These are phyloP conservation scores for Dittrichia graveolens DNA, from an alignment of 129 eudicot genomes.

Conservation along the genomic window DNA sequence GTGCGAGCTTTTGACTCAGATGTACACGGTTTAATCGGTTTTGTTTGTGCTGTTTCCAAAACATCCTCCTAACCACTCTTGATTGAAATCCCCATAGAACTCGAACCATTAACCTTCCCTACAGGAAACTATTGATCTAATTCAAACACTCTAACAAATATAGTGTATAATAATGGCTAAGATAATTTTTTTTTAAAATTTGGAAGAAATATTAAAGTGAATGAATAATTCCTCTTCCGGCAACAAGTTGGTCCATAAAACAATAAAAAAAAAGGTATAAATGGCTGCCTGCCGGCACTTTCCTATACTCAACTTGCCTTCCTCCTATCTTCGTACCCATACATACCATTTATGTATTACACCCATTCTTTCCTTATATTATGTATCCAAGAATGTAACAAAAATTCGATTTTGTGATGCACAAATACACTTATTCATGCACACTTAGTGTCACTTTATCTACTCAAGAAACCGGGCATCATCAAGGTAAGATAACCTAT, in stretches of 20 bases:
- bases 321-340: constrained; percentile 1
- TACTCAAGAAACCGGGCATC: neutral
- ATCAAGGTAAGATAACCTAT: neutral
- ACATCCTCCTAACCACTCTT: too few species aligned
- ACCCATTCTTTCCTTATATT: neutral
- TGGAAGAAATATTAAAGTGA: neutral
- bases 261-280: constrained; percentile 28
- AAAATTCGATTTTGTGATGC: neutral
- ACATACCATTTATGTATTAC: neutral
- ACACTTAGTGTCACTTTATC: neutral
- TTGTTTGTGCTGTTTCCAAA: too few species aligned
- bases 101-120: too few species aligned
- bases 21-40: too few species aligned
- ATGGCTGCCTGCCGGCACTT: constrained; percentile 39
- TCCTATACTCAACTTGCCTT: constrained; percentile 32
- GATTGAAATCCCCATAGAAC: too few species aligned
- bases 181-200: neutral
- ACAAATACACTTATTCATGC: neutral
- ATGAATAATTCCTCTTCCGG: constrained; percentile 33
- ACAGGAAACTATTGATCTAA: too few species aligned
- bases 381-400: neutral
- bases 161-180: neutral
- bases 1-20: too few species aligned
- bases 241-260: constrained; percentile 33
- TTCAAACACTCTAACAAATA: too few species aligned